Evolutionary conservation across 352 stramenopile genomes (phyloP), one percentile per base, ranked within the genome.

Genomic region (Phytophthora hibernalis): DNA sequence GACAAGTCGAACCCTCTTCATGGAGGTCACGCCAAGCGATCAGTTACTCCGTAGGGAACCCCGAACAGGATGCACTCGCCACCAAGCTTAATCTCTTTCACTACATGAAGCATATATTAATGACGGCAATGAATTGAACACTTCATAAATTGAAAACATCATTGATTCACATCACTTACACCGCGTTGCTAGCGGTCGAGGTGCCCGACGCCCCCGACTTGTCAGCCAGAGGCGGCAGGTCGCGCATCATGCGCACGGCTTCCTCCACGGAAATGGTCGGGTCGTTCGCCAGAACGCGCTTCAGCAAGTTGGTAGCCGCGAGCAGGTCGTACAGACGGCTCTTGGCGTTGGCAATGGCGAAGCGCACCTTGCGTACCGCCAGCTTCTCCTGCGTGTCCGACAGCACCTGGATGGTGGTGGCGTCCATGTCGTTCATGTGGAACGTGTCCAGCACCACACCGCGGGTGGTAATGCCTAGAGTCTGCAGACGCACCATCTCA

Each of bases 351-450:
- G 50, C 33, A 13, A 57, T 57, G 15, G 31, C 50, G 33, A 57
- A 57, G 30, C 50, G 50, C 30, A 57, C 50, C 50, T 57, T 57
- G 21, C 50, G 50, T 33, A 57, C 50, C 2, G 50, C 50, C 21
- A 57, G 50, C 50, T 57, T 57, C 50, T 57, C 50, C 50, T 57
- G 50, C 33, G 50, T 57, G 50, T 57, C 50, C 16, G 50, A 57
- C 49, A 57, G 33, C 50, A 57, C 50, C 50, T 57, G 50, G 31
- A 57, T 57, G 2, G 50, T 57, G n/a, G 50, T 57, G 21, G 50
- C 50, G 33, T 57, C 50, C 50, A 57, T 57, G 50, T 57, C 50
- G 50, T 57, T 57, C 50, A 57, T 57, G 50, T 57, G 20, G 50
- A 57, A 57, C 30, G 50, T 57, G 33, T 57, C 50, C 31, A 57